Evolutionary conservation across 805 yeast genomes (phyloP).

Genomic region (Saturnispora zaruensis): DNA sequence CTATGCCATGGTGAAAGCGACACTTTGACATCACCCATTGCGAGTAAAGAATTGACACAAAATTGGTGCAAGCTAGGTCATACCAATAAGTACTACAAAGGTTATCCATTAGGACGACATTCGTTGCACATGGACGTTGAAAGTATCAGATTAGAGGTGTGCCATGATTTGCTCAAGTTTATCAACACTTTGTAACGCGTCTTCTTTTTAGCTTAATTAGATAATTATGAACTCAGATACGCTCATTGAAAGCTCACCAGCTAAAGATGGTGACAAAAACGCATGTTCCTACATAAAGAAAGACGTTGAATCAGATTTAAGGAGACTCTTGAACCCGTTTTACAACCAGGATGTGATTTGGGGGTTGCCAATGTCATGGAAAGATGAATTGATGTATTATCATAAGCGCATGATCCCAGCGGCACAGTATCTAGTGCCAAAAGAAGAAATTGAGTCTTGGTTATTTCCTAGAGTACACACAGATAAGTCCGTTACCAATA

Average conservation of each 20-base stretch:
- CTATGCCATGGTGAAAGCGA: slow-evolving; percentile 60
- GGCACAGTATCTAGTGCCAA: background rate
- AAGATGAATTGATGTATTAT: background rate
- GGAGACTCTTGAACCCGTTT: background rate
- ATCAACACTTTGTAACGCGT: slow-evolving; percentile 16
- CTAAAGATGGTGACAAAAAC: background rate
- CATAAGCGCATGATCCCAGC: background rate
- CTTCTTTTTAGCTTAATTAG: background rate
- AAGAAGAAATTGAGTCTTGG: background rate
- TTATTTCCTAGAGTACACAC: background rate
- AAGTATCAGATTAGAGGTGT: slow-evolving; percentile 28
- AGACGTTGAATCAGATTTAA: background rate
- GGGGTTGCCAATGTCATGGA: slow-evolving; percentile 3
- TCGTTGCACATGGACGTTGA: slow-evolving; percentile 40
- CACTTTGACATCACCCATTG: slow-evolving; percentile 45
- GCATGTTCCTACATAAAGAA: background rate
- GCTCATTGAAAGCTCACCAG: slow-evolving; percentile 7
- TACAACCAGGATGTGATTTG: background rate
- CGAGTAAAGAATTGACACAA: slow-evolving; percentile 35
- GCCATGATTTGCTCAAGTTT: slow-evolving; percentile 35
- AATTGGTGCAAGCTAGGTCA: slow-evolving; percentile 20
- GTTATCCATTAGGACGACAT: slow-evolving; percentile 33
- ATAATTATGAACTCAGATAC: slow-evolving; percentile 8
- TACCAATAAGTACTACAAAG: slow-evolving; percentile 22
- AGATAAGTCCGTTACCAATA: background rate